phyloP scores from a whole-genome alignment of 768 basidiomycete genomes.

The Neoboletus brunneissimus region DNA sequence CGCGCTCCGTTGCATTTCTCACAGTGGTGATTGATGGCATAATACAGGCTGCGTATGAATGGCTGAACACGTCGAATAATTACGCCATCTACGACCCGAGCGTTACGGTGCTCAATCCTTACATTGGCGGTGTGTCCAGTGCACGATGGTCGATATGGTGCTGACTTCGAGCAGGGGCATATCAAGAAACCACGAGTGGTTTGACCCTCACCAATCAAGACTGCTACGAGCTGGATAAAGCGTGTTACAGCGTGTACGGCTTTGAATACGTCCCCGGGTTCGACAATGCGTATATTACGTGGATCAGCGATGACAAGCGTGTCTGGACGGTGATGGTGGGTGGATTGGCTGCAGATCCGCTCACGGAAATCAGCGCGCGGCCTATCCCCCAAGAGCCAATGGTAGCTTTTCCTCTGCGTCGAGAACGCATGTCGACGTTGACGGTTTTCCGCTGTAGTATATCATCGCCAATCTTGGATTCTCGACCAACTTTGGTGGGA shows the following conservation, averaged over 20 bases:
- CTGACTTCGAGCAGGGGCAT: constrained; percentile 27
- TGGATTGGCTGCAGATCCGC: constrained; percentile 49
- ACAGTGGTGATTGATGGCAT: neutral
- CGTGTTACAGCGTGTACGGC: constrained; percentile 49
- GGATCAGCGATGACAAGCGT: constrained; percentile 56
- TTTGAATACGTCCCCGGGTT: constrained; percentile 54
- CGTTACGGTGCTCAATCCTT: constrained; percentile 40
- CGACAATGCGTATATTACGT: constrained; percentile 60
- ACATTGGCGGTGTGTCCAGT: constrained; percentile 39
- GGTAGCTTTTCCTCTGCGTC: constrained; percentile 28
- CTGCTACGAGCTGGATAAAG: constrained; percentile 42
- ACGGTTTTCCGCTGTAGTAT: constrained; percentile 39
- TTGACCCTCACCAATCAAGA: constrained; percentile 37
- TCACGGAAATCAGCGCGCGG: constrained; percentile 53
- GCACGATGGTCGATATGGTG: neutral
- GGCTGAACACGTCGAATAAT: constrained; percentile 36
- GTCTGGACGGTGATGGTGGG: constrained; percentile 55
- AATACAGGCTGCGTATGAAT: constrained; percentile 43
- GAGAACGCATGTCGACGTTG: neutral
- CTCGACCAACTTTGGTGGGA: constrained; percentile 62
- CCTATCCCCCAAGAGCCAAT: constrained; percentile 70
- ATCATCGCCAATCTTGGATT: constrained; percentile 72
- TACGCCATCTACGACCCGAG: constrained; percentile 36
- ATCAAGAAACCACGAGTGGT: constrained; percentile 41
- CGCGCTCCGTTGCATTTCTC: neutral